Conservation (phyloP, 2,329 filamentous ascomycete species). For the Nemania serpens region DNA sequence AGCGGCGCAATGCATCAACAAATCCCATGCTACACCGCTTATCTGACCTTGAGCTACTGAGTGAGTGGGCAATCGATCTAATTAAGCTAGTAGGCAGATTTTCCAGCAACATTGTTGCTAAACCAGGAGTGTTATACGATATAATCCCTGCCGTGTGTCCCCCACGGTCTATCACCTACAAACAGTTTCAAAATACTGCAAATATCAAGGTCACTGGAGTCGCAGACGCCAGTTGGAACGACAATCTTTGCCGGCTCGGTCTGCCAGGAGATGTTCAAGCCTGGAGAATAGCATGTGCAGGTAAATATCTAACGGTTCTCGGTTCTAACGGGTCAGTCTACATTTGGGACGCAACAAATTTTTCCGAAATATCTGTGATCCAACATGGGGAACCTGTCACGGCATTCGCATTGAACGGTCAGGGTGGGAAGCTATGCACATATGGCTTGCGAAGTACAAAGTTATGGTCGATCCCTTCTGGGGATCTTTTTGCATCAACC, state of each 20-base stretch:
- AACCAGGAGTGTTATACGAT: not conserved
- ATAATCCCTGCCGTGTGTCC: slow-evolving; percentile 9
- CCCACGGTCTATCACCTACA: slow-evolving; percentile 1
- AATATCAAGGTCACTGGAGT: not conserved
- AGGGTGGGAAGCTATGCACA: slow-evolving; percentile 19
- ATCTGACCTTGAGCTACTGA: slow-evolving; percentile 20
- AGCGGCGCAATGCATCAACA: not conserved
- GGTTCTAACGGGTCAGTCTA: slow-evolving; percentile 3
- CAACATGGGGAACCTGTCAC: slow-evolving; percentile 2
- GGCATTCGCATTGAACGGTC: slow-evolving; percentile 13
- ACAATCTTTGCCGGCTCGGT: slow-evolving; percentile 20
- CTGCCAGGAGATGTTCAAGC: slow-evolving; percentile 17
- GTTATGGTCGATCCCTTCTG: slow-evolving; percentile 18
- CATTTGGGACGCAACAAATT: slow-evolving; percentile 5
- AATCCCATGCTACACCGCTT: not conserved
- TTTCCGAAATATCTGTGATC: not conserved
- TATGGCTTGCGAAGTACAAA: slow-evolving; percentile 20
- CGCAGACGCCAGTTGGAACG: slow-evolving; percentile 10
- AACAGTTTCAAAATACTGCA: not conserved
- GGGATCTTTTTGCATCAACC: slow-evolving; percentile 1
- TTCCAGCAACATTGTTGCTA: slow-evolving; percentile 6
- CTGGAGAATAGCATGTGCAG: slow-evolving; percentile 8
- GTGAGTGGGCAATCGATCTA: slow-evolving; percentile 22
- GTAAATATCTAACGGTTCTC: slow-evolving; percentile 17
- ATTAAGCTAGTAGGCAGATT: slow-evolving; percentile 23